phyloP scores from a whole-genome alignment of 148 eudicot genomes.

The Nyssa sinensis region DNA sequence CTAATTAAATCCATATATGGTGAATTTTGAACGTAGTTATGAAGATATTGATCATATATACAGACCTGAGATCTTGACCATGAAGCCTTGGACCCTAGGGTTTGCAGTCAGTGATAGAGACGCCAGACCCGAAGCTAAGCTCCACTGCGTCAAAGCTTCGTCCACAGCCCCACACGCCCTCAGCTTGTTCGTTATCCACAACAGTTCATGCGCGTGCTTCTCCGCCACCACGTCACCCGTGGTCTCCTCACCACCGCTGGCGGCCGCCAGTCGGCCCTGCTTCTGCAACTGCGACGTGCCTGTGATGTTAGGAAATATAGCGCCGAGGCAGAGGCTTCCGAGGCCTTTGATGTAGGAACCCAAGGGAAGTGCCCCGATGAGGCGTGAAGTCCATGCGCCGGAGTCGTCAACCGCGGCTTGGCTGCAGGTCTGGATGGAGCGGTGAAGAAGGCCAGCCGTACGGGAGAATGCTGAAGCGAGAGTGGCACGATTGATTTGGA shows the following conservation, averaged over 20 bases:
- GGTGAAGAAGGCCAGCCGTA: constrained; percentile 22
- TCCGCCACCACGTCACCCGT: constrained; percentile 23
- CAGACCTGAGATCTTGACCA: constrained; percentile 32
- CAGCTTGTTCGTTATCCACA: constrained; percentile 33
- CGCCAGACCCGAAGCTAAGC: constrained; percentile 29
- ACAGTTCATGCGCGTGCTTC: constrained; percentile 35
- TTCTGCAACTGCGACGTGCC: constrained; percentile 6
- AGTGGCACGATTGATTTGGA: constrained; percentile 30
- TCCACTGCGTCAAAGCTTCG: constrained; percentile 34
- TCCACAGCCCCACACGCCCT: constrained; percentile 24
- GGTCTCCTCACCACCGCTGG: background rate
- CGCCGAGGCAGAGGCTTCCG: constrained; percentile 5
- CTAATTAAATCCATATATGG: too few relatives aligned
- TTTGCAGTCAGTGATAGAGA: constrained; percentile 25
- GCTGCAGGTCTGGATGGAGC: constrained; percentile 18
- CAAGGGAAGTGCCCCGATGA: constrained; percentile 16
- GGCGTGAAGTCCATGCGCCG: constrained; percentile 16
- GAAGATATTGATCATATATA: background rate
- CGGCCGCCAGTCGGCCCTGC: background rate
- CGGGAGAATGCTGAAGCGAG: constrained; percentile 29
- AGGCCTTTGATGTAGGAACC: constrained; percentile 21
- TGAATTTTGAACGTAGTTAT: too few relatives aligned
- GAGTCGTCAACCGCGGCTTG: constrained; percentile 3
- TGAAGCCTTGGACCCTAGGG: constrained; percentile 32
- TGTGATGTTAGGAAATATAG: background rate